Conservation (phyloP, 768 basidiomycete species). For the Phylloporus sp. region DNA sequence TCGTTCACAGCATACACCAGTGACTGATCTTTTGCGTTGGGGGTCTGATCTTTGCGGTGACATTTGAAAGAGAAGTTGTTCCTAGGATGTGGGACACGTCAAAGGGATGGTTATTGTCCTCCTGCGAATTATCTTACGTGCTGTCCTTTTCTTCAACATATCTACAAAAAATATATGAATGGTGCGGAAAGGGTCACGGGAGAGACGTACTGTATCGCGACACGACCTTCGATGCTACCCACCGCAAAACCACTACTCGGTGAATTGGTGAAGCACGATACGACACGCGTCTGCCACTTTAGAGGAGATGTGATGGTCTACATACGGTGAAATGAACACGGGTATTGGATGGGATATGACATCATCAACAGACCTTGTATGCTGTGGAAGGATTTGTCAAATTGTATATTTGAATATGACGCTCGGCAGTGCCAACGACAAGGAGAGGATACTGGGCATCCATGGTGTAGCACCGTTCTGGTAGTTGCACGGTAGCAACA, state of each 20-base stretch:
- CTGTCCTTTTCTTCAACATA: constrained; percentile 84
- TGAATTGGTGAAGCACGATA: constrained; percentile 76
- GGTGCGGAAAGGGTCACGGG: not conserved
- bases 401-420: constrained; percentile 88
- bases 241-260: constrained; percentile 70
- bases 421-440: constrained; percentile 91
- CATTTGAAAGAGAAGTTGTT: constrained; percentile 90
- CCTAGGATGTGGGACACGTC: constrained; percentile 28
- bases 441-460: constrained; percentile 79
- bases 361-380: constrained; percentile 56
- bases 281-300: constrained; percentile 90
- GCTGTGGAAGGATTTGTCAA: constrained; percentile 74
- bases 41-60: constrained; percentile 57
- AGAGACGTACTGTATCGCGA: constrained; percentile 85
- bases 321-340: constrained; percentile 1
- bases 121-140: constrained; percentile 40
- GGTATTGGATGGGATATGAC: constrained; percentile 1
- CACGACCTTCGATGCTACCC: constrained; percentile 86
- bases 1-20: constrained; percentile 82
- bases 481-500: constrained; percentile 74
- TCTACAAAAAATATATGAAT: constrained; percentile 36
- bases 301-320: constrained; percentile 82
- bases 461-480: constrained; percentile 87
- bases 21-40: constrained; percentile 58
- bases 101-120: not conserved